Percentiles rank a stretch among this genome's conserved stretches.
Conservation (phyloP, 768 basidiomycete genomes). For the Tylopilus intermedius region DNA sequence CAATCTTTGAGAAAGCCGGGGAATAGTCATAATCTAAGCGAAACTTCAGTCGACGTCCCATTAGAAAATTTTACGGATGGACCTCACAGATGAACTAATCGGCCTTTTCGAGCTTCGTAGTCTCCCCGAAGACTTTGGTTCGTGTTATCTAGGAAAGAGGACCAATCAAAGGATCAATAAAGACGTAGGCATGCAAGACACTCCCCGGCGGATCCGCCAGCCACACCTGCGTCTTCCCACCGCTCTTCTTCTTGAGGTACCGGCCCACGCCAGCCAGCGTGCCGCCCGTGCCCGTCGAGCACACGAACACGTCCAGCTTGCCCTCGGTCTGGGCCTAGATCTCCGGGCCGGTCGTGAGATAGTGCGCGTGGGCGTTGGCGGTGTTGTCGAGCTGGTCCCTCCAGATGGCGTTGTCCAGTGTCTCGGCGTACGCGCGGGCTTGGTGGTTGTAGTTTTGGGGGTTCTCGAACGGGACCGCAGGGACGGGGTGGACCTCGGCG, state of each 20-base stretch:
- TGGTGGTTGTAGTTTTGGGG: slow-evolving; percentile 97
- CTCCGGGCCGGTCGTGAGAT: slow-evolving; percentile 89
- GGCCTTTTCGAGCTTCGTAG: no score
- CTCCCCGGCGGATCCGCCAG: slow-evolving; percentile 96
- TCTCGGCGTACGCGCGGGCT: slow-evolving; percentile 80
- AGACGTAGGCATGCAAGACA: slow-evolving; percentile 77
- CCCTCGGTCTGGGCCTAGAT: slow-evolving; percentile 89
- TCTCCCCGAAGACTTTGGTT: no score
- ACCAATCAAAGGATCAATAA: no score
- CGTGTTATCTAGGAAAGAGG: no score
- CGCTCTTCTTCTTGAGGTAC: slow-evolving; percentile 77
- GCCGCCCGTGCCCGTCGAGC: slow-evolving; percentile 93
- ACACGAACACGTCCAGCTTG: slow-evolving; percentile 83
- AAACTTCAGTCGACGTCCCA: no score
- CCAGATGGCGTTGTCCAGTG: slow-evolving; percentile 82
- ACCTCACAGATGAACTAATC: no score
- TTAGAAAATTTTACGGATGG: no score
- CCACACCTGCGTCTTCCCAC: slow-evolving; percentile 80
- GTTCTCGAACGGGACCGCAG: slow-evolving; percentile 94
- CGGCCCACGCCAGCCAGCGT: slow-evolving; percentile 87
- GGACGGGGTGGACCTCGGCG: slow-evolving; percentile 93
- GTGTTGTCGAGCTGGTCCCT: slow-evolving; percentile 97
- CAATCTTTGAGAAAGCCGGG: no score
- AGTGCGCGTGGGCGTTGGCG: slow-evolving; percentile 87
- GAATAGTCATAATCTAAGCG: no score